Percentiles rank a stretch among this genome's conserved stretches.
phyloP scores from a whole-genome alignment of 306 rosid species.

The Alnus glutinosa region DNA sequence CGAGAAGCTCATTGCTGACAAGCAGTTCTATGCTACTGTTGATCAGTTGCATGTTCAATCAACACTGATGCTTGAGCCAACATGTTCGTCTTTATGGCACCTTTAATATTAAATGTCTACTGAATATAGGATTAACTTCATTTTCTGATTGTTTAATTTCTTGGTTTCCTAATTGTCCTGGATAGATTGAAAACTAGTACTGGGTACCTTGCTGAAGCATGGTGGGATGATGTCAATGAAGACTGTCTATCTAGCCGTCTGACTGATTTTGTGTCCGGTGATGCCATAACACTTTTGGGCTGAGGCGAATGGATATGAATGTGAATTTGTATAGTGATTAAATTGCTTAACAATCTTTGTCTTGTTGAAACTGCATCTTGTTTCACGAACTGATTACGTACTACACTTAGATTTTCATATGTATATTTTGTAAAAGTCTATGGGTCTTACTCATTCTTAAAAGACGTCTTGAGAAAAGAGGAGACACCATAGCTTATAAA shows the following conservation, averaged over 20 bases:
- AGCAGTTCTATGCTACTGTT: constrained; percentile 97
- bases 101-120: too few species aligned
- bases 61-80: constrained; percentile 86
- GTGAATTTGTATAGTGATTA: not conserved
- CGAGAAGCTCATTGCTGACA: constrained; percentile 85
- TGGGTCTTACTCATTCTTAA: too few species aligned
- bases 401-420: constrained; percentile 7
- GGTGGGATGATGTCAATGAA: not conserved
- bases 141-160: not conserved
- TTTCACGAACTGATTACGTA: not conserved
- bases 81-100: too few species aligned
- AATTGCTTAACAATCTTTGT: constrained; percentile 8
- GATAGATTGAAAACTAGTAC: not conserved
- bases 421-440: too few species aligned
- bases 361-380: constrained; percentile 9
- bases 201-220: not conserved
- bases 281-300: not conserved
- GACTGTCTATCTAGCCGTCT: not conserved
- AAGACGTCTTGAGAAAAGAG: too few species aligned
- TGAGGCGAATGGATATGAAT: not conserved
- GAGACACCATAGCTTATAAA: too few species aligned
- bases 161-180: not conserved
- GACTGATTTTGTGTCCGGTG: not conserved
- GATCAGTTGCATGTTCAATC: constrained; percentile 93
- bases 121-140: not conserved